phyloP scores from a whole-genome alignment of 2,329 filamentous ascomycete species.

The Xylariaceae sp. region DNA sequence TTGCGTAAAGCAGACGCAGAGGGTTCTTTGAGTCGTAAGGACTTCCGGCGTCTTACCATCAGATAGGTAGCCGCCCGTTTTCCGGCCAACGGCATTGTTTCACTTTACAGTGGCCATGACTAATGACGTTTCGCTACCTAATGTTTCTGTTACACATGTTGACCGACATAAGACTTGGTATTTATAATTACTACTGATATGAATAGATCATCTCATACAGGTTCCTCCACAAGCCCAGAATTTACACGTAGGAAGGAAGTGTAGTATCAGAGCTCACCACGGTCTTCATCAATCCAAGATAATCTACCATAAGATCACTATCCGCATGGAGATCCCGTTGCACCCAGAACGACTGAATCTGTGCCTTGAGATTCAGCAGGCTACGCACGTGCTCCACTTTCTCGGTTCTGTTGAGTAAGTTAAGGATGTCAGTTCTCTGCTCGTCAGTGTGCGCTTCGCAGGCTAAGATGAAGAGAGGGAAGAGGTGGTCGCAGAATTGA shows the following conservation, averaged over 20 bases:
- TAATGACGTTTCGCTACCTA: too few species aligned
- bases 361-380: slow-evolving; percentile 19
- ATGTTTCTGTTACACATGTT: too few species aligned
- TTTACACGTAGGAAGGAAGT: slow-evolving; percentile 22
- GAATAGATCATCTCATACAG: too few species aligned
- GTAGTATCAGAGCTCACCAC: slow-evolving; percentile 20
- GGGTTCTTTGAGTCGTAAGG: too few species aligned
- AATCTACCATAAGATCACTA: slow-evolving; percentile 27
- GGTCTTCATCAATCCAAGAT: slow-evolving; percentile 23
- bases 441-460: slow-evolving; percentile 34
- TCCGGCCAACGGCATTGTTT: too few species aligned
- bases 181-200: too few species aligned
- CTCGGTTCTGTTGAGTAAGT: slow-evolving; percentile 29
- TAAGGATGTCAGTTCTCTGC: slow-evolving; percentile 28
- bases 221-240: too few species aligned
- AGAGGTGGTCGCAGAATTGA: slow-evolving; percentile 29
- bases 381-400: slow-evolving; percentile 15
- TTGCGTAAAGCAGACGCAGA: too few species aligned
- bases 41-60: too few species aligned
- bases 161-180: too few species aligned
- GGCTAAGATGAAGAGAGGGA: slow-evolving; percentile 33
- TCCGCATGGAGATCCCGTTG: slow-evolving; percentile 33
- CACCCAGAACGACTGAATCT: slow-evolving; percentile 31
- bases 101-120: too few species aligned
- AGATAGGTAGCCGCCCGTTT: too few species aligned